Evolutionary conservation across 371 early-diverging fungal genomes (phyloP).

Genomic region (Nematocida minor): DNA sequence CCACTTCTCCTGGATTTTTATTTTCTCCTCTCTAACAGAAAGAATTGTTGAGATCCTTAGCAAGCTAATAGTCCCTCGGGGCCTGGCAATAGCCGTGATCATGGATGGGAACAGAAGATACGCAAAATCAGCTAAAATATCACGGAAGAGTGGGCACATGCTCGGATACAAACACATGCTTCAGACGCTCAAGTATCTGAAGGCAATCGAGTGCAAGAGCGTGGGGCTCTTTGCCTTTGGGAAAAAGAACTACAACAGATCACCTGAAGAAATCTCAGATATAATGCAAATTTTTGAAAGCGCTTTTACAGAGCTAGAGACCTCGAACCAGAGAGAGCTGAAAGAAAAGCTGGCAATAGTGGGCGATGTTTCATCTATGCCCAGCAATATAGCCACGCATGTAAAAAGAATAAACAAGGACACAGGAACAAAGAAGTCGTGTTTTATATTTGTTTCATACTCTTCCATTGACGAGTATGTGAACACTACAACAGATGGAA

Average conservation of each 20-base stretch:
- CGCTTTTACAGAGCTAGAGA: slow-evolving; percentile 67
- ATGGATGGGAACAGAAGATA: slow-evolving; percentile 96
- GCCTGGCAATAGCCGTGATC: slow-evolving; percentile 71
- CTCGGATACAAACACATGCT: slow-evolving; percentile 49
- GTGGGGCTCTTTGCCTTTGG: slow-evolving; percentile 94
- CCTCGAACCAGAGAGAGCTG: background rate
- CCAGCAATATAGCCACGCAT: background rate
- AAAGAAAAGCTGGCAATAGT: background rate
- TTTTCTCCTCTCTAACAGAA: background rate
- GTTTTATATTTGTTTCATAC: slow-evolving; percentile 79
- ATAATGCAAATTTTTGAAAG: slow-evolving; percentile 76
- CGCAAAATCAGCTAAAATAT: slow-evolving; percentile 63
- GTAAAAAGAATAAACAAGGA: background rate
- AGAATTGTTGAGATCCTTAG: background rate
- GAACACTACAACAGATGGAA: slow-evolving; percentile 56
- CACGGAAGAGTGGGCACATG: slow-evolving; percentile 6
- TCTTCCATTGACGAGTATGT: slow-evolving; percentile 77
- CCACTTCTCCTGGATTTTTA: background rate
- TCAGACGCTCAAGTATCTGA: slow-evolving; percentile 75
- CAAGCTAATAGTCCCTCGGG: background rate
- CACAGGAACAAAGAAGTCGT: background rate
- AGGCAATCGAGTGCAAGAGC: slow-evolving; percentile 73
- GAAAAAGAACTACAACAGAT: slow-evolving; percentile 87
- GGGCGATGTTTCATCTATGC: slow-evolving; percentile 15
- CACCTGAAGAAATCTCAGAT: slow-evolving; percentile 73